Evolutionary conservation across 495 filamentous ascomycete species (phyloP).

Genomic region (Aspergillus leporis): DNA sequence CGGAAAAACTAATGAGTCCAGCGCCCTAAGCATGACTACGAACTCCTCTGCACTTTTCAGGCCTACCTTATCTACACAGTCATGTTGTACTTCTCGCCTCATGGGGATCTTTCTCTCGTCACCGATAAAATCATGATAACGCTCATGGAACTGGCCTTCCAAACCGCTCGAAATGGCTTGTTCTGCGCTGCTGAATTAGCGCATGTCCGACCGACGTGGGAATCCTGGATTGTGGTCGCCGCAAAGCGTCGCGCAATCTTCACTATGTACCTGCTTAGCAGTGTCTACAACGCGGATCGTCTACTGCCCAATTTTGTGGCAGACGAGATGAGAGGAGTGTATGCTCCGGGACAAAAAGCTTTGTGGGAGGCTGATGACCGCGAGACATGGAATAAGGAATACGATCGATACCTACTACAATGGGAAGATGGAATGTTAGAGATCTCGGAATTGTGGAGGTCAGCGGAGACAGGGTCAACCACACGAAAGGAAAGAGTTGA

Average conservation of each 20-base stretch:
- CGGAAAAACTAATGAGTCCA: slow-evolving; percentile 4
- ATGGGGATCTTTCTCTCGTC: slow-evolving; percentile 15
- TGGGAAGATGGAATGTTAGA: slow-evolving; percentile 41
- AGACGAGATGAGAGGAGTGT: slow-evolving; percentile 36
- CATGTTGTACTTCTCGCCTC: slow-evolving; percentile 41
- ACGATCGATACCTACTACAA: slow-evolving; percentile 37
- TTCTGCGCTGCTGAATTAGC: slow-evolving; percentile 38
- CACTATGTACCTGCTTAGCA: slow-evolving; percentile 51
- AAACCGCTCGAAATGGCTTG: slow-evolving; percentile 38
- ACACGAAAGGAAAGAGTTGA: slow-evolving; percentile 21
- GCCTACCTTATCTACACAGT: slow-evolving; percentile 51
- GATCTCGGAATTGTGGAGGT: slow-evolving; percentile 46
- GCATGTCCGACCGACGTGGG: slow-evolving; percentile 42
- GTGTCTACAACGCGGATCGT: slow-evolving; percentile 39
- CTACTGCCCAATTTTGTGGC: slow-evolving; percentile 43
- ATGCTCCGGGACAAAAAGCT: slow-evolving; percentile 31
- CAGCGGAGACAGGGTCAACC: slow-evolving; percentile 16
- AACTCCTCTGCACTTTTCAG: slow-evolving; percentile 44
- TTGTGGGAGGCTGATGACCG: slow-evolving; percentile 40
- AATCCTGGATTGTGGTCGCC: slow-evolving; percentile 49
- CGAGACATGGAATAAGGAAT: slow-evolving; percentile 37
- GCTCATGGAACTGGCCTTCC: slow-evolving; percentile 49
- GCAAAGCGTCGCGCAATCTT: slow-evolving; percentile 48
- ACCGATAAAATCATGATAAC: slow-evolving; percentile 40
- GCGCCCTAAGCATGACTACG: slow-evolving; percentile 25